Evolutionary conservation across 2,329 filamentous ascomycete genomes (phyloP), one percentile per base, ranked within the genome.

Genomic region (Trichoderma sp.): DNA sequence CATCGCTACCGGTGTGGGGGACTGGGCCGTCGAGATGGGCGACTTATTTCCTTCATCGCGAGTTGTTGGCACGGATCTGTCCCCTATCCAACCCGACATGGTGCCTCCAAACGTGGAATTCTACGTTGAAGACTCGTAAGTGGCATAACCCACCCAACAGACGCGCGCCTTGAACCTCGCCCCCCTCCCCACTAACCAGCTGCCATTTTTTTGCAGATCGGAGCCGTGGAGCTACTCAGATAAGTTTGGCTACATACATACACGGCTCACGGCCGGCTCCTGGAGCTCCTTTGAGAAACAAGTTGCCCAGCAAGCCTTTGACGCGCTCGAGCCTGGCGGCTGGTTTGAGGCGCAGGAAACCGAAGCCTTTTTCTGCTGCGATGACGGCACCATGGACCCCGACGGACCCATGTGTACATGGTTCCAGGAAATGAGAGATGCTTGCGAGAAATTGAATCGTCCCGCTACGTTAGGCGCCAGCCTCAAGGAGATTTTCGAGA

Each of bases 201-300:
- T 43, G 10, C 53, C 31, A 37, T 8, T 8, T 4, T 4, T 27
- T 33, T 35, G 53, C 68, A 85, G 84, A 27, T 78, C 81, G 3
- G 82, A 86, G 69, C 77, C 81, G 2, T 86, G 85, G 85, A 80
- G 83, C 58, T 85, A 82, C 75, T 83, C 85, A 7, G 84, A 88
- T 65, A 81, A 84, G 2, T 84, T 87, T 68, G 85, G 88, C 73
- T 87, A 85, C 72, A 83, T 88, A 57, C 86, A 88, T 74, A 83
- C 83, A 1, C 83, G 86, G 40, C 77, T 82, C 35, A 84, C 84
- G 0, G 74, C 82, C 11, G 85, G 84, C 29, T 85, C 83, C 73
- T 87, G 85, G 82, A 76, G 79, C 7, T 79, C 82, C 68, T 85
- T 85, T 72, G 80, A 83, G 68, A 73, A 73, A 1, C 79, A 87